Evolutionary conservation across 345 rosid genomes (phyloP).

Genomic region (Passiflora organensis): DNA sequence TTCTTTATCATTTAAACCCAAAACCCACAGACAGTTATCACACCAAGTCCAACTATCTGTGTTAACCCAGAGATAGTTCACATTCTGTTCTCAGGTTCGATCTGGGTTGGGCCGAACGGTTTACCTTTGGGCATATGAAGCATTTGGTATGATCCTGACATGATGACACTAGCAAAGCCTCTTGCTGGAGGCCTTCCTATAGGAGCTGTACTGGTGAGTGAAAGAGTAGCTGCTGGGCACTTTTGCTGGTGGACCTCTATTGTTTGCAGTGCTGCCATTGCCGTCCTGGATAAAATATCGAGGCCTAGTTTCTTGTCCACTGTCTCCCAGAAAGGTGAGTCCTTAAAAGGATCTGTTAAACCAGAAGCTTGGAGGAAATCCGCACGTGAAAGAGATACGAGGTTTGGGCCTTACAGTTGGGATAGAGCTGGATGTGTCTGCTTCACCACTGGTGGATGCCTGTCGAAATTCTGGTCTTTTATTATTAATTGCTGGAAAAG

Average conservation of each 20-base stretch:
- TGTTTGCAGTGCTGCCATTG: conserved; percentile 53
- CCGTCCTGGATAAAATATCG: conserved; percentile 68
- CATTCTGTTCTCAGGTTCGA: conserved; percentile 47
- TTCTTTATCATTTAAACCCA: too few relatives aligned
- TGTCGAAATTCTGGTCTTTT: conserved; percentile 70
- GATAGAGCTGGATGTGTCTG: conserved; percentile 63
- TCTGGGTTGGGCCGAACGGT: conserved; percentile 87
- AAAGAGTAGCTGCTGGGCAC: conserved; percentile 80
- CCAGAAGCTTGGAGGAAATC: conserved; percentile 56
- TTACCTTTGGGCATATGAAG: conserved; percentile 76
- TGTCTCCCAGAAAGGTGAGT: conserved; percentile 55
- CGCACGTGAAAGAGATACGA: conserved; percentile 76
- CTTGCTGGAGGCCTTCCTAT: conserved; percentile 94
- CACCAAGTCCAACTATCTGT: too few relatives aligned
- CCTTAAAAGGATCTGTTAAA: conserved; percentile 49
- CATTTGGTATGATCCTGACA: conserved; percentile 56
- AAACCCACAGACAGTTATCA: too few relatives aligned
- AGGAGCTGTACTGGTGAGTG: conserved; percentile 71
- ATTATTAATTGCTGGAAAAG: conserved; percentile 76
- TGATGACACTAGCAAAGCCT: conserved; percentile 95
- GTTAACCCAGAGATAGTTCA: too few relatives aligned
- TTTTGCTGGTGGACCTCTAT: conserved; percentile 78
- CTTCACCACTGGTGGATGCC: conserved; percentile 62
- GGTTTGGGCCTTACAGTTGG: conserved; percentile 81
- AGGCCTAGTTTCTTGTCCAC: conserved; percentile 66